Evolutionary conservation across 2,329 filamentous ascomycete species (phyloP).

Genomic region (Pseudogymnoascus sp.): DNA sequence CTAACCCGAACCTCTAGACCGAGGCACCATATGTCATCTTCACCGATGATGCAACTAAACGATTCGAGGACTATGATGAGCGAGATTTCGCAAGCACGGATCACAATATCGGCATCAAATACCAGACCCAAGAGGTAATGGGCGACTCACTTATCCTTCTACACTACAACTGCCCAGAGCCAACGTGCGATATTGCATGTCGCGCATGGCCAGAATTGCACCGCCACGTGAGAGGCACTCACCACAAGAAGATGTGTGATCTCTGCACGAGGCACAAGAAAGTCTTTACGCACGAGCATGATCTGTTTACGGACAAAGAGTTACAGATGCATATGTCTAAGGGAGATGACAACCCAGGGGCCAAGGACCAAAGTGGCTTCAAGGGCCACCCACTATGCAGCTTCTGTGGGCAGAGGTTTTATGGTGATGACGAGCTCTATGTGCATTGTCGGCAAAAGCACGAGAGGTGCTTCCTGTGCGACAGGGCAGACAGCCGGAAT

Average conservation of each 20-base stretch:
- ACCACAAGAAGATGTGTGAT: constrained; percentile 86
- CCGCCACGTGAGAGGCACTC: constrained; percentile 69
- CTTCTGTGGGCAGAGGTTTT: constrained; percentile 88
- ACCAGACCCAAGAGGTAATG: constrained; percentile 79
- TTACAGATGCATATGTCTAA: constrained; percentile 80
- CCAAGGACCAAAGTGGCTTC: constrained; percentile 88
- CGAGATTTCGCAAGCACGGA: constrained; percentile 70
- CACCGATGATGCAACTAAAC: constrained; percentile 73
- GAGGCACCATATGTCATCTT: constrained; percentile 80
- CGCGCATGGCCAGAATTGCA: constrained; percentile 71
- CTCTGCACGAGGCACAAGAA: constrained; percentile 92
- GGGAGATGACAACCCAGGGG: constrained; percentile 84
- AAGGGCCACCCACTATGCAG: constrained; percentile 90
- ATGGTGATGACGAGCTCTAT: constrained; percentile 91
- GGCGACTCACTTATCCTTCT: constrained; percentile 83
- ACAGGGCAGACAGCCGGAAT: constrained; percentile 43
- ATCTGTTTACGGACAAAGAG: constrained; percentile 74
- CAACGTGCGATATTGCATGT: constrained; percentile 75
- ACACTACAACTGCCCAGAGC: constrained; percentile 89
- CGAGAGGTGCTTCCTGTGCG: constrained; percentile 91
- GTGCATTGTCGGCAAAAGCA: constrained; percentile 89
- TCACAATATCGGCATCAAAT: constrained; percentile 82
- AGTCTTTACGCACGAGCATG: constrained; percentile 96
- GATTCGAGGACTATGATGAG: constrained; percentile 72
- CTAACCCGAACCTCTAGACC: constrained; percentile 36